Conservation (phyloP, 148 eudicot genomes). For the Rhododendron henanense region DNA sequence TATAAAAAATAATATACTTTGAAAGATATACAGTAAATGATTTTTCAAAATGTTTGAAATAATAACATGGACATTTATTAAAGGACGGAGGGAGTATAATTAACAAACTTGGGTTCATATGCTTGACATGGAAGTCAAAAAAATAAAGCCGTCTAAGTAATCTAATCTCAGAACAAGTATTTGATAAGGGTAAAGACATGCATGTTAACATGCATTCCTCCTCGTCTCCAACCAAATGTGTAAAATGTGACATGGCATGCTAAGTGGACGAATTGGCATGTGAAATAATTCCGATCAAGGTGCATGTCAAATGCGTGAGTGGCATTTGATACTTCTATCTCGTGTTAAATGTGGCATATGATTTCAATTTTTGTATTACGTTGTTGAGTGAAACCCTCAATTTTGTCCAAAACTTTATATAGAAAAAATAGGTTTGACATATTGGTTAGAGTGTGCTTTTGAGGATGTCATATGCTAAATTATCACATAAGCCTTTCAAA, state of each 20-base stretch:
- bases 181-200: neutral
- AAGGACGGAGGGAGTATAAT: neutral
- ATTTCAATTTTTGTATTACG: no score
- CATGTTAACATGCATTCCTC: neutral
- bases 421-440: neutral
- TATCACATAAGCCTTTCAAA: neutral
- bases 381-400: neutral
- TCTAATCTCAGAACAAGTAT: neutral
- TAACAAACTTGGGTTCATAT: neutral
- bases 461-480: neutral
- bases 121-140: neutral
- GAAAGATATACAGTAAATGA: no score
- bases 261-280: no score
- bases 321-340: no score
- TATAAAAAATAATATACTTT: no score
- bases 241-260: neutral
- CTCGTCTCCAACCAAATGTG: neutral
- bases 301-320: neutral
- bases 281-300: no score
- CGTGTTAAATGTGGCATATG: no score
- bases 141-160: neutral
- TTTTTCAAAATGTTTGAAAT: no score
- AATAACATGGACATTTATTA: no score
- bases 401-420: no score
- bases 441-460: neutral